Evolutionary conservation across 140 eudicot genomes (phyloP), one percentile per base, ranked within the genome.

Genomic region (Flaveria floridana): DNA sequence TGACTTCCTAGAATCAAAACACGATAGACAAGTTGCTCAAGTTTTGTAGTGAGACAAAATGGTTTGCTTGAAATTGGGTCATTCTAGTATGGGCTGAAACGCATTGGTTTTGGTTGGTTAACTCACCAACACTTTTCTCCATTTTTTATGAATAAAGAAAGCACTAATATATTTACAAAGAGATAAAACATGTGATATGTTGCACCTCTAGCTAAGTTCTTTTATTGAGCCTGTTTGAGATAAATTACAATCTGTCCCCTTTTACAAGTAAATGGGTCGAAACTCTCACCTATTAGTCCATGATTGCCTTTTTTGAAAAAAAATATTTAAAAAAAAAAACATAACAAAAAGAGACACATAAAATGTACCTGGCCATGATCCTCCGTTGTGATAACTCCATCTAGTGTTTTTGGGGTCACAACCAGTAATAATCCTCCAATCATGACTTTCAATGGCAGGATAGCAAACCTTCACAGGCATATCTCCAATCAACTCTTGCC

Each of bases 341-440:
- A 52, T 23, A 1, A 70, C 44, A 34, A 1, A 68, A 70, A 58
- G 18, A 56, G 56, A 18, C 2, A 14, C 3, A 34, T 44, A 68
- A 19, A 72, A 23, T 19, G 19, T 81, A 92, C 98, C 98, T 76
- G 98, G 98, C 98, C 98, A 92, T 6, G 98, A 89, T 53, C 98
- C 98, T 48, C 96, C 98, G 64, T 92, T 92, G 82, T 92, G 98
- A 81, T 92, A 92, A 79, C 98, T 92, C 98, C 98, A 92, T 73
- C 98, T 85, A 3, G 98, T 92, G 64, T 92, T 92, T 59, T 92
- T 92, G 2, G 98, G 98, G 76, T 92, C 98, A 83, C 96, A 87
- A 19, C 98, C 98, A 0, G 96, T 92, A 11, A 89, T 83, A 9
- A 92, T 92, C 87, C 86, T 83, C 98, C 98, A 92, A 57, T 92